A percentile compares a stretch with the other conserved stretches of the same genome.
These are phyloP conservation scores for Dovyalis caffra DNA, from an alignment of 345 rosid species.

Conservation along the genomic window DNA sequence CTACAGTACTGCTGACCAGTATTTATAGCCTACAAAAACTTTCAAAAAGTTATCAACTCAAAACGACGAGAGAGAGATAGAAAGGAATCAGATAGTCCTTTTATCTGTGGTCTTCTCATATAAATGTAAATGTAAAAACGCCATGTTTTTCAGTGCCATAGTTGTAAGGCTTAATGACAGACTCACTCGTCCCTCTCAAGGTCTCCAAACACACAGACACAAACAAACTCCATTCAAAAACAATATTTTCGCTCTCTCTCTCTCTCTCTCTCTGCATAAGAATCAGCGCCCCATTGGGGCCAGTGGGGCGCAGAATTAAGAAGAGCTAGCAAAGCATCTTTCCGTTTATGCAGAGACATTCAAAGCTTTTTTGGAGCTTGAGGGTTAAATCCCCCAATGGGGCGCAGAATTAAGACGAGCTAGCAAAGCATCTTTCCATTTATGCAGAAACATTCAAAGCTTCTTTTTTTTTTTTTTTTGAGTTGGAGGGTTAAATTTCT, in stretches of 20 bases:
- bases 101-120: slow-evolving; percentile 13
- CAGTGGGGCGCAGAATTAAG: slow-evolving; percentile 3
- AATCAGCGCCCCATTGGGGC: slow-evolving; percentile 25
- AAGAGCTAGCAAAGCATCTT: slow-evolving; percentile 23
- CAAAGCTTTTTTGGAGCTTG: slow-evolving; percentile 13
- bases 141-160: slow-evolving; percentile 83
- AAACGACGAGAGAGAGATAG: slow-evolving; percentile 6
- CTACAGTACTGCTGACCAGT: slow-evolving; percentile 33
- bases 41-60: background rate
- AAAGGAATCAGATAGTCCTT: slow-evolving; percentile 16
- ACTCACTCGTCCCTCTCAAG: slow-evolving; percentile 42
- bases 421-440: slow-evolving; percentile 30
- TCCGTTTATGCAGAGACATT: slow-evolving; percentile 33
- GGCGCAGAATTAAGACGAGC: slow-evolving; percentile 3
- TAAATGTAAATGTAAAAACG: slow-evolving; percentile 30
- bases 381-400: slow-evolving; percentile 2
- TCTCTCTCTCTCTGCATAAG: slow-evolving; percentile 27
- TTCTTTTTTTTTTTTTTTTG: background rate
- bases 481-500: slow-evolving; percentile 2
- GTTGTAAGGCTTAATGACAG: slow-evolving; percentile 33
- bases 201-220: slow-evolving; percentile 32
- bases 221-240: slow-evolving; percentile 34
- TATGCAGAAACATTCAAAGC: slow-evolving; percentile 32
- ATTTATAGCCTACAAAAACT: slow-evolving; percentile 21
- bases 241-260: background rate